Conservation (phyloP, 805 yeast species). For the Saturnispora hagleri region DNA sequence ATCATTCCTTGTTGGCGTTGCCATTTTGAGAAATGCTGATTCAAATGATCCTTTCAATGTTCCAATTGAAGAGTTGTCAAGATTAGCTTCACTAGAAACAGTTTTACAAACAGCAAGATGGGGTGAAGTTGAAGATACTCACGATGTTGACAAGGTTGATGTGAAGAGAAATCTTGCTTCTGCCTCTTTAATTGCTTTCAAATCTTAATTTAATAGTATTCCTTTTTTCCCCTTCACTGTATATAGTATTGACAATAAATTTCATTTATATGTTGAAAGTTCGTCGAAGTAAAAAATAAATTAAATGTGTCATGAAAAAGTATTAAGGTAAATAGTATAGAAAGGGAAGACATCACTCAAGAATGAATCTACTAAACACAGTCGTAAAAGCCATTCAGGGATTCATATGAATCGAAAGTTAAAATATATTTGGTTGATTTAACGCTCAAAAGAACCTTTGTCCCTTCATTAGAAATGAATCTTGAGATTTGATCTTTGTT, state of each 20-base stretch:
- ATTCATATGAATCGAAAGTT: slow-evolving; percentile 8
- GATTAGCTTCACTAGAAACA: slow-evolving; percentile 72
- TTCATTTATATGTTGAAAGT: neutral
- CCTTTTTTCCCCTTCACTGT: neutral
- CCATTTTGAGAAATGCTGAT: slow-evolving; percentile 43
- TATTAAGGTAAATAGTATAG: neutral
- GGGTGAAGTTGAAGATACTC: slow-evolving; percentile 99
- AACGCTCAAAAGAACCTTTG: slow-evolving; percentile 2
- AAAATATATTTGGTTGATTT: slow-evolving; percentile 6
- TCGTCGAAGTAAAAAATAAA: neutral
- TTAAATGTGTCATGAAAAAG: neutral
- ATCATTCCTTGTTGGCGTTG: slow-evolving; percentile 75
- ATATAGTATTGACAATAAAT: neutral
- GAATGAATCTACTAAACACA: slow-evolving; percentile 2
- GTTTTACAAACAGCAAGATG: slow-evolving; percentile 79
- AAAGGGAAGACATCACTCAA: neutral
- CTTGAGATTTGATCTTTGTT: neutral
- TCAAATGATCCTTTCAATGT: slow-evolving; percentile 26
- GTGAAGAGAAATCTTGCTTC: slow-evolving; percentile 73
- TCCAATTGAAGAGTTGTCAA: slow-evolving; percentile 61
- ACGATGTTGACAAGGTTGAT: slow-evolving; percentile 93
- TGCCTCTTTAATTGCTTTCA: slow-evolving; percentile 51
- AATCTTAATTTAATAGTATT: neutral
- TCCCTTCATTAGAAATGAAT: neutral
- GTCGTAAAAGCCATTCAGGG: slow-evolving; percentile 2